Evolutionary conservation across 768 basidiomycete species (phyloP).

Genomic region (Macrocybe gigantea): DNA sequence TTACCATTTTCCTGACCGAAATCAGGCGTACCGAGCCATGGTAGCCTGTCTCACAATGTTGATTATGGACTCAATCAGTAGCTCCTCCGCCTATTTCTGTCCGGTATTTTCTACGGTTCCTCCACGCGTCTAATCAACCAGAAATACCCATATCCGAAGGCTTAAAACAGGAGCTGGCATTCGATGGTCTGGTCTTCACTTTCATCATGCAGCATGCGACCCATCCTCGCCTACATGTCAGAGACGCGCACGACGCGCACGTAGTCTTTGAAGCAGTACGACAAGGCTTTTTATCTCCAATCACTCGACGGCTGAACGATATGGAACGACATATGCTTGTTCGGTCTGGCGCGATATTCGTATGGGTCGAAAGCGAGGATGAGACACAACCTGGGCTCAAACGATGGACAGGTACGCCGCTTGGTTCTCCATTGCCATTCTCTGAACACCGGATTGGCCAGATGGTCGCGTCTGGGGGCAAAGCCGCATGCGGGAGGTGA

Average conservation of each 20-base stretch:
- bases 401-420: slow-evolving; percentile 50
- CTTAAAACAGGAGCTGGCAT: slow-evolving; percentile 17
- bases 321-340: slow-evolving; percentile 50
- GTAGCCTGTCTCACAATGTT: slow-evolving; percentile 21
- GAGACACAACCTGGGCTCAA: slow-evolving; percentile 47
- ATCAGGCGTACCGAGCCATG: slow-evolving; percentile 23
- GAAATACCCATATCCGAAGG: slow-evolving; percentile 13
- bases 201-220: slow-evolving; percentile 51
- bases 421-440: neutral
- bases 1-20: slow-evolving; percentile 14
- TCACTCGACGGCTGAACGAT: slow-evolving; percentile 56
- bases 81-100: slow-evolving; percentile 9
- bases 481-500: slow-evolving; percentile 58
- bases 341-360: slow-evolving; percentile 57
- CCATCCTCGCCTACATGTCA: slow-evolving; percentile 58
- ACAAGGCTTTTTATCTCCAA: slow-evolving; percentile 43
- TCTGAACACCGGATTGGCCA: slow-evolving; percentile 8
- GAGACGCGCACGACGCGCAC: slow-evolving; percentile 62
- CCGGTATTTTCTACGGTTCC: slow-evolving; percentile 6
- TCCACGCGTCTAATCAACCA: slow-evolving; percentile 11
- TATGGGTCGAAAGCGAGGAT: slow-evolving; percentile 67
- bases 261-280: slow-evolving; percentile 62
- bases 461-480: slow-evolving; percentile 68
- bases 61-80: slow-evolving; percentile 13
- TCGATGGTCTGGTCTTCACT: neutral